Conservation (phyloP, 106 monocot genomes). For the Dendrobium catenatum region DNA sequence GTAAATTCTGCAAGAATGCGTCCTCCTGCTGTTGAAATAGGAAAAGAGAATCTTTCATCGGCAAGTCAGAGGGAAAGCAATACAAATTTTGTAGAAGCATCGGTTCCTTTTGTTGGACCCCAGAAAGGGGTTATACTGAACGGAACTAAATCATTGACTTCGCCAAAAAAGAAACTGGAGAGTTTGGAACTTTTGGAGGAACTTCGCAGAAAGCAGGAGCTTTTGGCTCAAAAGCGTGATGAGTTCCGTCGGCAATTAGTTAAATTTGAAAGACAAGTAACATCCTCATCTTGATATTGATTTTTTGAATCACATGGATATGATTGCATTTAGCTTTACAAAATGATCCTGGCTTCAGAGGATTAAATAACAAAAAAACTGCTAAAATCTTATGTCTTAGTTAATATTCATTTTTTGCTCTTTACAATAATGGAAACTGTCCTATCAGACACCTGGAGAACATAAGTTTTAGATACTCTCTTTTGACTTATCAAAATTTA, state of each 20-base stretch:
- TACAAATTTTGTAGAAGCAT: conserved; percentile 19
- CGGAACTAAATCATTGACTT: conserved; percentile 28
- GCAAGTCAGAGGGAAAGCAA: conserved; percentile 26
- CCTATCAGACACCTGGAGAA: neutral
- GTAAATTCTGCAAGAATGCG: conserved; percentile 14
- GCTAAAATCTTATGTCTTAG: neutral
- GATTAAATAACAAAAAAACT: neutral
- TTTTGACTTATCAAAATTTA: neutral
- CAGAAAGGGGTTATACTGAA: conserved; percentile 25
- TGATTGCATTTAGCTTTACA: neutral
- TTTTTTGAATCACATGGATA: neutral
- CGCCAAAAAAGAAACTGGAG: conserved; percentile 45
- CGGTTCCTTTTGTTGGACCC: conserved; percentile 3
- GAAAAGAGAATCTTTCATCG: conserved; percentile 30
- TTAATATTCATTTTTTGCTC: neutral
- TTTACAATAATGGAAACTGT: neutral
- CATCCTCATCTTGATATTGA: neutral
- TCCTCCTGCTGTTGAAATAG: conserved; percentile 14
- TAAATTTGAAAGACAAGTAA: conserved; percentile 83
- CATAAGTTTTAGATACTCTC: neutral
- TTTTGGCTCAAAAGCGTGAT: conserved; percentile 71
- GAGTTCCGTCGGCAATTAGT: conserved; percentile 73
- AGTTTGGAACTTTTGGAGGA: conserved; percentile 79
- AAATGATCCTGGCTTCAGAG: neutral
- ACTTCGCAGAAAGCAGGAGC: conserved; percentile 88